Evolutionary conservation across 208 protist species (phyloP).

Genomic region (Wallacemonas rigidus): DNA sequence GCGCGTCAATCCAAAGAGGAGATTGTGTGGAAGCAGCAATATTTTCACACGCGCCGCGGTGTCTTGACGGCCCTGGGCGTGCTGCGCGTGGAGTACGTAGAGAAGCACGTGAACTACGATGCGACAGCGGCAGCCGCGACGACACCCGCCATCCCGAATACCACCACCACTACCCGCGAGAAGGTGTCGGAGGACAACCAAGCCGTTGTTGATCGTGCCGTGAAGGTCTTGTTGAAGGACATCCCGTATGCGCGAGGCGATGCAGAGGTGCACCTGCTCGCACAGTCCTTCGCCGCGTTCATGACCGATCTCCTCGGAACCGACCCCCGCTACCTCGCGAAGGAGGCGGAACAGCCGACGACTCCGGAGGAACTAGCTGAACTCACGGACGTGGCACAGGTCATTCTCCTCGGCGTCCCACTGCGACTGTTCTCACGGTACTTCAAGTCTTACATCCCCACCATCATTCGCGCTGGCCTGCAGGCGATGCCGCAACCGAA

Average conservation of each 20-base stretch:
- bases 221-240: constrained; percentile 9
- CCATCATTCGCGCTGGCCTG: constrained; percentile 56
- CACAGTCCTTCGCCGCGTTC: constrained; percentile 17
- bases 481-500: constrained; percentile 86
- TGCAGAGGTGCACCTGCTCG: background rate
- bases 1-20: constrained; percentile 14
- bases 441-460: constrained; percentile 47
- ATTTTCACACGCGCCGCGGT: constrained; percentile 36
- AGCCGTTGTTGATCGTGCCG: constrained; percentile 12
- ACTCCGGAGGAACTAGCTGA: constrained; percentile 3
- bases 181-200: background rate
- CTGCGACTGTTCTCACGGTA: constrained; percentile 66
- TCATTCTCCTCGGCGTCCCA: constrained; percentile 83
- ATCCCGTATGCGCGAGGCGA: constrained; percentile 2
- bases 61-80: constrained; percentile 59
- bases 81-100: constrained; percentile 66
- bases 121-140: background rate
- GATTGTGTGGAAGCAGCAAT: constrained; percentile 66
- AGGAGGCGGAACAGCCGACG: constrained; percentile 7
- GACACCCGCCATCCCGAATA: background rate
- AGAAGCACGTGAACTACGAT: constrained; percentile 25
- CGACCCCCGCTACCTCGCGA: constrained; percentile 9
- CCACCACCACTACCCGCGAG: constrained; percentile 1
- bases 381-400: constrained; percentile 56
- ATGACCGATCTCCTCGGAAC: constrained; percentile 26